Percentiles rank a stretch among this genome's conserved stretches.
These are phyloP conservation scores for Trypanosoma boissoni DNA, from an alignment of 208 protist species.

Conservation along the genomic window DNA sequence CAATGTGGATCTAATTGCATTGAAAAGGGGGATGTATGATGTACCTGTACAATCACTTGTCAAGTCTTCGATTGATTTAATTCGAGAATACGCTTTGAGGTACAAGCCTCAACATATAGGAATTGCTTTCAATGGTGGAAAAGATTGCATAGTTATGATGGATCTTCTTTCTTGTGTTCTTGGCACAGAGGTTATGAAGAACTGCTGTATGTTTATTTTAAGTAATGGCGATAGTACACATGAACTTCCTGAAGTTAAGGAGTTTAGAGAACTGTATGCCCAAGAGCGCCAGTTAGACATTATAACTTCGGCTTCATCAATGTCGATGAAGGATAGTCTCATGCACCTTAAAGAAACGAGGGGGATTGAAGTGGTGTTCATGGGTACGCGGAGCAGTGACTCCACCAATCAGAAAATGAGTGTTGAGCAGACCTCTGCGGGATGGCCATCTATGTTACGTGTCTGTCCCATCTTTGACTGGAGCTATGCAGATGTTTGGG, in stretches of 20 bases:
- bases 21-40: background rate
- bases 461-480: constrained; percentile 85
- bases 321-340: constrained; percentile 54
- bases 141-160: constrained; percentile 87
- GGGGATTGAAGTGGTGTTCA: constrained; percentile 68
- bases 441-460: constrained; percentile 88
- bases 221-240: constrained; percentile 27
- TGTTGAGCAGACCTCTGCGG: constrained; percentile 62
- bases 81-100: constrained; percentile 31
- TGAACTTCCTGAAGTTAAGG: constrained; percentile 74
- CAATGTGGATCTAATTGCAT: constrained; percentile 5
- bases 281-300: constrained; percentile 25
- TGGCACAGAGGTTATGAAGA: constrained; percentile 29
- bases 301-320: constrained; percentile 23
- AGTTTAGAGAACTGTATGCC: constrained; percentile 61
- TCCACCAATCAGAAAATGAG: constrained; percentile 48
- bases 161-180: constrained; percentile 59
- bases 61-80: constrained; percentile 33
- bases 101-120: constrained; percentile 56
- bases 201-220: constrained; percentile 64
- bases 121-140: constrained; percentile 90
- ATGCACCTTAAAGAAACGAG: constrained; percentile 38
- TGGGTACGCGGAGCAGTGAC: constrained; percentile 85
- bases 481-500: constrained; percentile 78
- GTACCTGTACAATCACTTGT: constrained; percentile 10